Evolutionary conservation across 306 rosid species (phyloP).

Genomic region (Leucaena leucocephala): DNA sequence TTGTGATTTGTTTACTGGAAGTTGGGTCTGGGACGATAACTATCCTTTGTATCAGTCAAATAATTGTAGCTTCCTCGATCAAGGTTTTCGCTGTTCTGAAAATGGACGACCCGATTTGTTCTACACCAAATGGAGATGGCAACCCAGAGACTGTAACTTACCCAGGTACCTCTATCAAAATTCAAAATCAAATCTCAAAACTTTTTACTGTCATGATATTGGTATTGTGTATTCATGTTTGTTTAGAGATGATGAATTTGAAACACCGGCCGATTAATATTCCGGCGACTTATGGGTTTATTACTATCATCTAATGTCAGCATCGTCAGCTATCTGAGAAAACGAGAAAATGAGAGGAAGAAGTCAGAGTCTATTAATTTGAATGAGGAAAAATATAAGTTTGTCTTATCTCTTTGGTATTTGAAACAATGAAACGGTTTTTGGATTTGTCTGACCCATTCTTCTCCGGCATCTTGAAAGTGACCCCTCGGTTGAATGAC

Average conservation of each 20-base stretch:
- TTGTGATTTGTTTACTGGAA: conserved; percentile 82
- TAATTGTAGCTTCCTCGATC: conserved; percentile 68
- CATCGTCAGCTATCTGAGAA: conserved; percentile 1
- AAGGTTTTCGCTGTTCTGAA: conserved; percentile 84
- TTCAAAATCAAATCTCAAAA: not conserved
- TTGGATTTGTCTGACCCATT: conserved; percentile 20
- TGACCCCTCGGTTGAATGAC: conserved; percentile 22
- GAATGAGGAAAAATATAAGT: not conserved
- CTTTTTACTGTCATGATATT: not conserved
- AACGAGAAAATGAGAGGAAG: not conserved
- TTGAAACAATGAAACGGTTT: not conserved
- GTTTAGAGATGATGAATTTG: not conserved
- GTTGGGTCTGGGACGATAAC: conserved; percentile 89
- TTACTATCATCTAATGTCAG: conserved; percentile 3
- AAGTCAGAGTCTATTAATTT: not conserved
- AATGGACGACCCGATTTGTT: conserved; percentile 90
- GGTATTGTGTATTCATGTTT: not conserved
- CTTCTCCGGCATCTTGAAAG: conserved; percentile 14
- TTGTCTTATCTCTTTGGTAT: not conserved
- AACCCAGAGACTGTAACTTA: conserved; percentile 76
- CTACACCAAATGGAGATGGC: conserved; percentile 97
- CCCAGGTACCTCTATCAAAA: conserved; percentile 54
- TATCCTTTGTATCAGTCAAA: conserved; percentile 75
- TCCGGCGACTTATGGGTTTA: not conserved
- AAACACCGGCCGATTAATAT: not conserved